Conservation (phyloP, 1,139 yeast genomes). For the Pichia kudriavzevii region DNA sequence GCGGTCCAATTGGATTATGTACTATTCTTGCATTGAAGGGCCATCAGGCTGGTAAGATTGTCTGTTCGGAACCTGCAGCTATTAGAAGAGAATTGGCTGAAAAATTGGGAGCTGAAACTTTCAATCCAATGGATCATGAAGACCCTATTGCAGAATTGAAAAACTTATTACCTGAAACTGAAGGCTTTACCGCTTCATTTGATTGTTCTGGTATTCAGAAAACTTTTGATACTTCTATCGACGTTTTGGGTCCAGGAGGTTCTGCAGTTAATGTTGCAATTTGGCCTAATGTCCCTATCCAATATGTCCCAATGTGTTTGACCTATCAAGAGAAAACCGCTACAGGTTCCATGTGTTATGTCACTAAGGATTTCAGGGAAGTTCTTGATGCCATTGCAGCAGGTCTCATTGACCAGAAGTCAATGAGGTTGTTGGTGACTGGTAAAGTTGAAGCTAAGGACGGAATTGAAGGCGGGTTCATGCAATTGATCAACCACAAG, state of each 20-base stretch:
- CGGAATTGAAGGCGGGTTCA: conserved; percentile 32
- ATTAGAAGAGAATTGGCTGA: conserved; percentile 48
- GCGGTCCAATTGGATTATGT: conserved; percentile 59
- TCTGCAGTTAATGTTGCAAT: conserved; percentile 58
- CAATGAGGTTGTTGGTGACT: conserved; percentile 30
- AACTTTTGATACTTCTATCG: conserved; percentile 46
- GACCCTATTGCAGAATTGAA: conserved; percentile 33
- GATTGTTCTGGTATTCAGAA: conserved; percentile 58
- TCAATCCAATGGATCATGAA: conserved; percentile 37
- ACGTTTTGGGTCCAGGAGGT: conserved; percentile 51
- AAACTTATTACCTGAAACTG: conserved; percentile 37
- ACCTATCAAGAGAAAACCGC: conserved; percentile 34
- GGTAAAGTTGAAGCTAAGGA: conserved; percentile 32
- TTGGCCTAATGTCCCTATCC: conserved; percentile 38
- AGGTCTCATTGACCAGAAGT: conserved; percentile 28
- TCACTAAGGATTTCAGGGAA: conserved; percentile 32
- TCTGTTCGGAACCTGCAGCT: conserved; percentile 54
- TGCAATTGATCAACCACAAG: conserved; percentile 33
- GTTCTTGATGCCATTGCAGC: conserved; percentile 32
- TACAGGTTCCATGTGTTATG: conserved; percentile 38
- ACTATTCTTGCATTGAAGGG: conserved; percentile 51
- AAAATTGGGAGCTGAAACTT: conserved; percentile 41
- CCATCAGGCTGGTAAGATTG: conserved; percentile 44
- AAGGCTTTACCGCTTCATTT: conserved; percentile 50
- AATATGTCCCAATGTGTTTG: conserved; percentile 34